These are phyloP conservation scores for Magnolia officinalis DNA, from an alignment of 164 flowering plant genomes.

Conservation along the genomic window DNA sequence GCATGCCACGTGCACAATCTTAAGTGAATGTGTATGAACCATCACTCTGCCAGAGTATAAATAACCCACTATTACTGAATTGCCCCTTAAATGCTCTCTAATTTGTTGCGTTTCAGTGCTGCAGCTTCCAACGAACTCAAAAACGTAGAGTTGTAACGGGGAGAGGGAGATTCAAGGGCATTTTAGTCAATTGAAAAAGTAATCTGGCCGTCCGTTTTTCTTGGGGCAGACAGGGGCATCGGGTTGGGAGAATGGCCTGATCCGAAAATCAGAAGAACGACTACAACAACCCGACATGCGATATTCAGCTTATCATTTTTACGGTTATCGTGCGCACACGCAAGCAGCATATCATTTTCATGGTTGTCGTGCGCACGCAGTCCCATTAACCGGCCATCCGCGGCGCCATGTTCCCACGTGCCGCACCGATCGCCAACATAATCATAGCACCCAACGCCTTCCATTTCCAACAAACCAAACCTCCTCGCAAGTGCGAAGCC, in stretches of 20 bases:
- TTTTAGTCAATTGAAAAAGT: background rate
- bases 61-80: too few relatives aligned
- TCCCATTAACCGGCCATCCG: constrained; percentile 21
- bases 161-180: too few relatives aligned
- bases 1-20: too few relatives aligned
- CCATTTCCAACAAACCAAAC: background rate
- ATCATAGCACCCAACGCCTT: background rate
- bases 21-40: too few relatives aligned
- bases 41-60: too few relatives aligned
- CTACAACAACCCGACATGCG: constrained; percentile 1
- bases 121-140: too few relatives aligned
- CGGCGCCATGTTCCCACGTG: constrained; percentile 26
- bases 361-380: constrained; percentile 3
- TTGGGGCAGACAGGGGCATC: background rate
- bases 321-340: constrained; percentile 6
- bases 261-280: background rate
- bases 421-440: constrained; percentile 19
- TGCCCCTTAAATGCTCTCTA: too few relatives aligned
- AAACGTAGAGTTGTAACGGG: too few relatives aligned
- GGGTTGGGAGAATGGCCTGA: background rate
- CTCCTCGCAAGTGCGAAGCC: background rate
- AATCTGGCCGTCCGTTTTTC: background rate
- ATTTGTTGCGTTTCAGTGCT: too few relatives aligned
- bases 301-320: constrained; percentile 3
- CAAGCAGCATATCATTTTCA: background rate